These are phyloP conservation scores for Parathielavia appendiculata DNA, from an alignment of 495 filamentous ascomycete genomes.

Conservation along the genomic window DNA sequence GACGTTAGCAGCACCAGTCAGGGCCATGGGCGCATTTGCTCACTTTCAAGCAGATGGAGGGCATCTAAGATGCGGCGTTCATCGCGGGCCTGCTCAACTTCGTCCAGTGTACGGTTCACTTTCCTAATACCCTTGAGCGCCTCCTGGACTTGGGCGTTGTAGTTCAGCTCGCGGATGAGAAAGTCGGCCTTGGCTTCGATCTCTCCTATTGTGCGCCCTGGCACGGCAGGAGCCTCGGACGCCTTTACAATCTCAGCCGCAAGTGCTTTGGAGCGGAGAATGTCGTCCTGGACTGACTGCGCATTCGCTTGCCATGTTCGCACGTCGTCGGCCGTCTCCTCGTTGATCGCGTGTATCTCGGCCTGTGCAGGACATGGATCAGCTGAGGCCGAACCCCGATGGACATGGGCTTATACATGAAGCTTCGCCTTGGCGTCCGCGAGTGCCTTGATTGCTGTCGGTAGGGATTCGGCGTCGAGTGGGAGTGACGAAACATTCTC, in stretches of 20 bases:
- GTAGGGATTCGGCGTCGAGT: conserved; percentile 54
- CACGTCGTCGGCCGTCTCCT: conserved; percentile 68
- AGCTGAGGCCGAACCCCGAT: conserved; percentile 5
- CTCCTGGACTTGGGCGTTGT: conserved; percentile 62
- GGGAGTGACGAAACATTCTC: conserved; percentile 63
- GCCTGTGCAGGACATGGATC: conserved; percentile 39
- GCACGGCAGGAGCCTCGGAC: conserved; percentile 58
- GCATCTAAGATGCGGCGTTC: conserved; percentile 48
- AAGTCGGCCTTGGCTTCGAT: conserved; percentile 64
- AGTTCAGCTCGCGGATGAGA: conserved; percentile 67
- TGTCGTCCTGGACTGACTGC: conserved; percentile 74
- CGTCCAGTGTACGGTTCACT: conserved; percentile 47
- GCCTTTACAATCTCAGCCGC: conserved; percentile 70
- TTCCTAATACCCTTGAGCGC: conserved; percentile 56
- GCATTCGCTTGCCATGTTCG: conserved; percentile 80
- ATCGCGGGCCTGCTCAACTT: conserved; percentile 46
- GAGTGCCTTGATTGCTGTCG: conserved; percentile 59
- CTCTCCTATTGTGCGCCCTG: conserved; percentile 57
- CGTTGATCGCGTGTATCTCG: conserved; percentile 67
- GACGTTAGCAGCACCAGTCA: background rate
- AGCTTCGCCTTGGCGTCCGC: conserved; percentile 59
- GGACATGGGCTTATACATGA: conserved; percentile 48
- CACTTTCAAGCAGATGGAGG: conserved; percentile 48
- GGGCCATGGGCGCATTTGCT: conserved; percentile 2
- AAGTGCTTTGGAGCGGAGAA: conserved; percentile 63